Base-by-base conservation (phyloP, 169 alveolate genomes). In the Plasmodium cynomolgi region DNA sequence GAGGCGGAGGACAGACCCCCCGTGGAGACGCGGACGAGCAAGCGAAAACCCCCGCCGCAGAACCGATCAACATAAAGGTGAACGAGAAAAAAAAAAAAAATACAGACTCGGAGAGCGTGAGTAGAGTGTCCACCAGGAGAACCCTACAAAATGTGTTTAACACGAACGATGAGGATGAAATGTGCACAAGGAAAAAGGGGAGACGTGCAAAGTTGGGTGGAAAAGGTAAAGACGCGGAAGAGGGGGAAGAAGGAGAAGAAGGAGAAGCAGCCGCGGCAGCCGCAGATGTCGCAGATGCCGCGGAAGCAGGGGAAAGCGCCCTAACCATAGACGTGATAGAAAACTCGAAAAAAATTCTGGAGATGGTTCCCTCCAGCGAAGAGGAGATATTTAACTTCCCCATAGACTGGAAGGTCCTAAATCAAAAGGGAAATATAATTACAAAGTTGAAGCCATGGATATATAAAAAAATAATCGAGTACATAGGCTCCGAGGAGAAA, bases 401-500 rank as follows among this genome's bases (percentile, higher is more conserved):
- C 31, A 41, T 97, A 37, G 95, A 97, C 75, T 97, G 98, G 98
- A 81, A 84, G 17, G 86, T 88, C 33, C 84, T 93, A 77, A 83
- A 92, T 41, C 83, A 84, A 62, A 92, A 92, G 83, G 91, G 90
- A 34, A 91, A 93, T 82, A 81, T 96, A 47, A 75, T 94, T n/a
- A 37, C 72, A 23, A 92, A 85, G 77, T 50, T 97, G 56, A 96
- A 96, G 81, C 98, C 98, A 3, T 97, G 98, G 98, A 96, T 97
- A 71, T 77, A 94, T 34, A 85, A 92, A 91, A 96, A 97, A 81
- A 92, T 97, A 20, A 75, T 85, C 20, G 98, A 97, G 85, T 96
- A 88, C 77, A 96, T 97, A 98, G 98, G 98, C 29, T 95, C 95
- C n/a, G 98, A 96, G 50, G 98, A 97, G 81, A 47, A 92, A 17